Base-by-base conservation (phyloP, 768 basidiomycete genomes). In the Mycena capillaripes region DNA sequence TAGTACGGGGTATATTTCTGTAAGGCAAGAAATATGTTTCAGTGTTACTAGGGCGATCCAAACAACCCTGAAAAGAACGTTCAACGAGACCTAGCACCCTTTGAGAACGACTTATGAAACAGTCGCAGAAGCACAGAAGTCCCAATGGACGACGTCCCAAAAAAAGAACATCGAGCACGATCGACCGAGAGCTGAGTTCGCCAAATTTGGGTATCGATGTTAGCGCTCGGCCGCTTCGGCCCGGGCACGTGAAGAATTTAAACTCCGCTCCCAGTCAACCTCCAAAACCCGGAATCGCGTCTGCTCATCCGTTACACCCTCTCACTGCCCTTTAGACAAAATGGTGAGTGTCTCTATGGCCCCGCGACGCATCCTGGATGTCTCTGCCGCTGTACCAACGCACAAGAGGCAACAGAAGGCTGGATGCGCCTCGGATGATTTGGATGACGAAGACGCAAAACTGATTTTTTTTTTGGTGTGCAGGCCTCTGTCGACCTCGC, bases 401-500 rank as follows among this genome's bases (percentile, higher is more conserved):
- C 40, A 12, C 16, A 11, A 42, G 19, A 46, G 10, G 27, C 17
- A 9, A 5, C 23, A 21, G 23, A 2, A 23, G 30, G 59, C 59
- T 61, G 60, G 67, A 69, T 69, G 32, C 66, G 23, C 36, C 19
- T 16, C 23, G n/a, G 36, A 29, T 10, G 11, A 63, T 69, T 57
- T 59, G 66, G 76, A 77, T 77, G 74, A 65, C 63, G 70, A 64
- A 27, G 70, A n/a, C n/a, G n/a, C n/a, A n/a, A n/a, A n/a, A 30
- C 50, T 66, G 16, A 67, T 69, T 59, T 73, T 56, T 67, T 40
- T 42, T 27, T 57, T 65, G n/a, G 29, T 36, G 14, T 74, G 5
- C 52, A 88, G 87, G 84, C 86, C 77, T 84, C 89, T 79, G 70
- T 81, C 64, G 97, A 99, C 82, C 94, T 97, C 81, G 96, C 97